Conservation (phyloP, 2,329 filamentous ascomycete genomes). For the Teratosphaeria epicoccoides region DNA sequence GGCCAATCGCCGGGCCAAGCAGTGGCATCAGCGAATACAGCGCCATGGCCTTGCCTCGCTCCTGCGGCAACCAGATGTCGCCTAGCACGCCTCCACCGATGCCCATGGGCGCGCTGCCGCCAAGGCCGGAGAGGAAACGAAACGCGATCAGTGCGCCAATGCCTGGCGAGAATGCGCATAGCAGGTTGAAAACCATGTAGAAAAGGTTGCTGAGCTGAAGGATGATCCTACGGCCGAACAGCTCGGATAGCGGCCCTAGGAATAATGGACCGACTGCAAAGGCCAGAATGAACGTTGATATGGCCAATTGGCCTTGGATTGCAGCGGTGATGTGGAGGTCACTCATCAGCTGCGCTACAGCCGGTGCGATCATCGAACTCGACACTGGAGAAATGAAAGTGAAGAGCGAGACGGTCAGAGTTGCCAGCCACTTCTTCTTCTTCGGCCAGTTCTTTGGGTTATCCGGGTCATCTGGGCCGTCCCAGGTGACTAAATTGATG, state of each 20-base stretch:
- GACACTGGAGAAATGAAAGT: conserved; percentile 31
- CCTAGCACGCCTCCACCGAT: conserved; percentile 31
- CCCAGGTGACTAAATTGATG: conserved; percentile 34
- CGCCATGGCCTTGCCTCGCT: conserved; percentile 52
- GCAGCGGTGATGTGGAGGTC: conserved; percentile 17
- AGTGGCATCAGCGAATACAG: conserved; percentile 55
- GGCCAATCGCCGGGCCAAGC: conserved; percentile 55
- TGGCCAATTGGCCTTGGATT: conserved; percentile 18
- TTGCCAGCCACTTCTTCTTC: conserved; percentile 35
- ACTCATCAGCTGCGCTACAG: conserved; percentile 17
- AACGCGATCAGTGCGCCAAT: conserved; percentile 27
- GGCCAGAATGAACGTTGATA: conserved; percentile 30
- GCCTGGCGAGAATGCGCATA: conserved; percentile 26
- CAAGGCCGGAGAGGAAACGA: conserved; percentile 29
- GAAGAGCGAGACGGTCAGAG: conserved; percentile 32
- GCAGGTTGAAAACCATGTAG: conserved; percentile 30
- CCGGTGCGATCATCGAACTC: conserved; percentile 31
- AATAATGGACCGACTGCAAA: conserved; percentile 29
- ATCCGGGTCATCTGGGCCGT: conserved; percentile 33
- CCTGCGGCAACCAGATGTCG: conserved; percentile 50
- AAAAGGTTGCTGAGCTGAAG: conserved; percentile 28
- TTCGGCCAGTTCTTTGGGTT: conserved; percentile 40
- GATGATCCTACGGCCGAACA: conserved; percentile 27
- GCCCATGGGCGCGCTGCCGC: conserved; percentile 28
- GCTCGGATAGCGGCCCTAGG: conserved; percentile 28